phyloP scores from a whole-genome alignment of 345 rosid genomes.

The Mallotus nudiflorus region DNA sequence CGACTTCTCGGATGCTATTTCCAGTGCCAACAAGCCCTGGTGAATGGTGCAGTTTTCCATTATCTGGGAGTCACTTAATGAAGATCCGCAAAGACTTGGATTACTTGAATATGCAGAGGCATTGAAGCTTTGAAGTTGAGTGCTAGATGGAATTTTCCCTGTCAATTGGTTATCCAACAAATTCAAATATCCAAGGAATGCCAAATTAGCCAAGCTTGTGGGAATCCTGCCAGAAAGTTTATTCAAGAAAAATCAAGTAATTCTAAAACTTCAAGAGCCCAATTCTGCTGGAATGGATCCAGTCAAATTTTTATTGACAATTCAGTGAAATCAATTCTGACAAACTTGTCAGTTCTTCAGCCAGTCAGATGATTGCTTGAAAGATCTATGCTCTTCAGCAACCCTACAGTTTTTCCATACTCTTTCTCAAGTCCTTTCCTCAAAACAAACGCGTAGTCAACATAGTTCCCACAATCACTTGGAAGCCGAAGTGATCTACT shows the following conservation, averaged over 20 bases:
- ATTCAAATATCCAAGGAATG: constrained; percentile 8
- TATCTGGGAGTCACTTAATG: not conserved
- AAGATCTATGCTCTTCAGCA: constrained; percentile 16
- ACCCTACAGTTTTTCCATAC: not conserved
- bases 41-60: not conserved
- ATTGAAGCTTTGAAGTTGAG: constrained; percentile 15
- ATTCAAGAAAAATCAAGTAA: constrained; percentile 25
- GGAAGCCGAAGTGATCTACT: not conserved
- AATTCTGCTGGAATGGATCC: constrained; percentile 14
- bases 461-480: not conserved
- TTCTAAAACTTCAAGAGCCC: constrained; percentile 3
- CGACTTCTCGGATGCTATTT: not conserved
- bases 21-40: not conserved
- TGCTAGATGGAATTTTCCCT: constrained; percentile 17
- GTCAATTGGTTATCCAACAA: constrained; percentile 26
- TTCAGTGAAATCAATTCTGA: constrained; percentile 9
- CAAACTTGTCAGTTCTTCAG: not conserved
- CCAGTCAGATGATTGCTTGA: too few species aligned
- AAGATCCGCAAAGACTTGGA: constrained; percentile 18
- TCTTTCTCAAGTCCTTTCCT: constrained; percentile 18
- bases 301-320: constrained; percentile 16
- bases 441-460: not conserved
- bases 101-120: constrained; percentile 11
- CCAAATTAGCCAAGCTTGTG: not conserved
- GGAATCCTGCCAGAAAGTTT: constrained; percentile 16